phyloP scores from a whole-genome alignment of 441 rosid genomes.

The Biscutella laevigata region DNA sequence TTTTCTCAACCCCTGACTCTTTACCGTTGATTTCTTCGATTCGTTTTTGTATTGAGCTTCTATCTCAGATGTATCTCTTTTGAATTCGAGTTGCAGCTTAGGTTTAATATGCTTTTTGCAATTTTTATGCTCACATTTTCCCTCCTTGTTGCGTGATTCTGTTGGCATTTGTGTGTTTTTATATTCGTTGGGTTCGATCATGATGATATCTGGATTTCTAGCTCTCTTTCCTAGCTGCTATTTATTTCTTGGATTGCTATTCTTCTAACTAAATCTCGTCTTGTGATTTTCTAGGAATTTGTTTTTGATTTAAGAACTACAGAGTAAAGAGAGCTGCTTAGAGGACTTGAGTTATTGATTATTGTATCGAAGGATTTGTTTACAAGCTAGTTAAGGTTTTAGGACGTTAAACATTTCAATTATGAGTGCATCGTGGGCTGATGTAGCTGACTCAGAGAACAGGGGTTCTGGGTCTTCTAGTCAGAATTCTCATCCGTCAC shows the following conservation, averaged over 20 bases:
- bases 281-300: slow-evolving; percentile 27
- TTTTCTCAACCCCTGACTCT: too few species aligned
- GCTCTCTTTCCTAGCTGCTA: too few species aligned
- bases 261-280: slow-evolving; percentile 8
- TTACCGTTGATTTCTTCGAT: not conserved
- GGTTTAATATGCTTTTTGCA: slow-evolving; percentile 18
- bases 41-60: not conserved
- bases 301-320: not conserved
- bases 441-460: slow-evolving; percentile 36
- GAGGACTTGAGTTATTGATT: not conserved
- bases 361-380: not conserved
- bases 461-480: slow-evolving; percentile 16
- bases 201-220: too few species aligned
- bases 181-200: slow-evolving; percentile 11
- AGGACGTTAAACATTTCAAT: slow-evolving; percentile 12
- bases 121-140: not conserved
- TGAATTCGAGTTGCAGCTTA: slow-evolving; percentile 15
- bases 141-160: slow-evolving; percentile 22
- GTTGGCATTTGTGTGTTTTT: slow-evolving; percentile 8
- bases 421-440: slow-evolving; percentile 45
- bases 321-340: slow-evolving; percentile 12
- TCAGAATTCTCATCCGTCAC: slow-evolving; percentile 26
- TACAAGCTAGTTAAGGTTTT: not conserved
- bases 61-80: too few species aligned
- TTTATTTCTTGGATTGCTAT: not conserved